phyloP scores from a whole-genome alignment of 2,329 filamentous ascomycete genomes.

The Drechslerella coelobrocha region DNA sequence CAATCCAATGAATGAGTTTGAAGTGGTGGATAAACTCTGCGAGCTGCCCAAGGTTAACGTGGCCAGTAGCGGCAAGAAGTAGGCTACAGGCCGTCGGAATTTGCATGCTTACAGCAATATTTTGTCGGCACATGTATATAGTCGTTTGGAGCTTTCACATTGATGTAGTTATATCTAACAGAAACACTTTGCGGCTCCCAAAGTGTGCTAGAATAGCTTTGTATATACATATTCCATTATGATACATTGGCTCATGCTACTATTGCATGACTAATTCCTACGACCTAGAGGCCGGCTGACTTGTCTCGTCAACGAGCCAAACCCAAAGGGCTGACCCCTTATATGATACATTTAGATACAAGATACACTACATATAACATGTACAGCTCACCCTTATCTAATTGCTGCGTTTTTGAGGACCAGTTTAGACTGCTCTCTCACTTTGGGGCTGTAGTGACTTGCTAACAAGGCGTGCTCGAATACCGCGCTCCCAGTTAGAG shows the following conservation, averaged over 20 bases:
- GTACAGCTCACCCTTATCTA: no score
- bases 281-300: no score
- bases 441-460: slow-evolving; percentile 83
- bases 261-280: slow-evolving; percentile 11
- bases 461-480: slow-evolving; percentile 65
- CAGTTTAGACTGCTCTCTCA: slow-evolving; percentile 58
- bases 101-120: no score
- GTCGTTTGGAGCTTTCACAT: no score
- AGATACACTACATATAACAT: no score
- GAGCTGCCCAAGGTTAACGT: slow-evolving; percentile 56
- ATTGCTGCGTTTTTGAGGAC: slow-evolving; percentile 32
- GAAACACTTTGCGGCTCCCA: no score
- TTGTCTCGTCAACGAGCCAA: neutral
- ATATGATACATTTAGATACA: slow-evolving; percentile 1
- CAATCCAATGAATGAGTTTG: slow-evolving; percentile 59
- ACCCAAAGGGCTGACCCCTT: neutral
- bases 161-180: no score
- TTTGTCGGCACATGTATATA: slow-evolving; percentile 5
- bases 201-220: no score
- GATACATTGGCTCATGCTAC: slow-evolving; percentile 15
- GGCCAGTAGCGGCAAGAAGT: slow-evolving; percentile 54
- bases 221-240: no score
- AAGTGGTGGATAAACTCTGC: slow-evolving; percentile 58
- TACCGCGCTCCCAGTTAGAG: slow-evolving; percentile 41
- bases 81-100: slow-evolving; percentile 21